Percentiles rank a stretch among this genome's conserved stretches.
phyloP scores from a whole-genome alignment of 768 basidiomycete genomes.

The Arthromyces matolae region DNA sequence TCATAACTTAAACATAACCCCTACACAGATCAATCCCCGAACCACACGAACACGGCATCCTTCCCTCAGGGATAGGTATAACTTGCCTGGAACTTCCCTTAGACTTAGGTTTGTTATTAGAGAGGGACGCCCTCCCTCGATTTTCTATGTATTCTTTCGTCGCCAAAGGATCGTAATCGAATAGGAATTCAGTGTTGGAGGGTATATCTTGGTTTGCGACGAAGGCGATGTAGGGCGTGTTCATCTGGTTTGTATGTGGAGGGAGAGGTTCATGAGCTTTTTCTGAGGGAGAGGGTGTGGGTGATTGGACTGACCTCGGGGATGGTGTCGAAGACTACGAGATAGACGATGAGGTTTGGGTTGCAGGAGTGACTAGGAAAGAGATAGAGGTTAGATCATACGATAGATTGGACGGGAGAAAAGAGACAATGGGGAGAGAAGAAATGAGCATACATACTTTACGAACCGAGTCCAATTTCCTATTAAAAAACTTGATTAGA shows the following conservation, averaged over 20 bases:
- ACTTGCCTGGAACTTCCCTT: conserved; percentile 24
- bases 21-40: conserved; percentile 13
- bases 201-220: conserved; percentile 47
- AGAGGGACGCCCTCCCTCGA: conserved; percentile 5
- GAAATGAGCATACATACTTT: conserved; percentile 42
- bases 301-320: conserved; percentile 38
- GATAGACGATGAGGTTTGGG: conserved; percentile 55
- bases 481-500: conserved; percentile 26
- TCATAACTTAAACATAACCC: conserved; percentile 20
- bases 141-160: conserved; percentile 10
- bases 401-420: background rate
- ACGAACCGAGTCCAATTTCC: conserved; percentile 78
- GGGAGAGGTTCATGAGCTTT: no score
- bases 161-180: conserved; percentile 59
- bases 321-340: conserved; percentile 60
- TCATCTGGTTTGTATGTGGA: no score
- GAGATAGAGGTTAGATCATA: background rate
- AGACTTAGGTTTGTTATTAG: no score
- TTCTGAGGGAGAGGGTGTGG: background rate
- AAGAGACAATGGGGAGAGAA: background rate
- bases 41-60: conserved; percentile 35
- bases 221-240: conserved; percentile 61
- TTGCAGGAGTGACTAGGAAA: conserved; percentile 60
- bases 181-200: conserved; percentile 52
- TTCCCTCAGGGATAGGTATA: conserved; percentile 26